Percentiles rank a stretch among this genome's conserved stretches.
Conservation (phyloP, 2,329 filamentous ascomycete genomes). For the Tolypocladium pustulatum region DNA sequence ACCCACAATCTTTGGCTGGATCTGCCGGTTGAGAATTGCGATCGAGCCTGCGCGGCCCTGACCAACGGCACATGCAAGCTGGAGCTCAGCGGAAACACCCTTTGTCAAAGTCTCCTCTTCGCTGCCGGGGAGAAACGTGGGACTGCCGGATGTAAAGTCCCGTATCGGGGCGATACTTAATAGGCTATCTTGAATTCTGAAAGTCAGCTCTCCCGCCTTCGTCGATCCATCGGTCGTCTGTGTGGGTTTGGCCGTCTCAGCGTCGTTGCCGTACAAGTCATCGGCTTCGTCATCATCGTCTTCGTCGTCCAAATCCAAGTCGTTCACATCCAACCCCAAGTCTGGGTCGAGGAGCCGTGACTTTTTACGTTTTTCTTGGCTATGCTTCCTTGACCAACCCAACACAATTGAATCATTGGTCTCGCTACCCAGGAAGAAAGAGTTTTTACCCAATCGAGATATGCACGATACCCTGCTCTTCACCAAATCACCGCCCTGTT, state of each 20-base stretch:
- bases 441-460: constrained; percentile 54
- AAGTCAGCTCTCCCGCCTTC: constrained; percentile 55
- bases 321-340: constrained; percentile 37
- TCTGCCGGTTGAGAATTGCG: constrained; percentile 65
- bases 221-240: constrained; percentile 26
- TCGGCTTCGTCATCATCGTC: constrained; percentile 61
- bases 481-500: constrained; percentile 54
- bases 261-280: constrained; percentile 51
- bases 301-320: constrained; percentile 46
- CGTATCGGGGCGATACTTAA: constrained; percentile 71
- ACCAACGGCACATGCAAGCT: constrained; percentile 51
- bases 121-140: constrained; percentile 29
- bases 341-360: constrained; percentile 46
- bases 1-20: constrained; percentile 63
- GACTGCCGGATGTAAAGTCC: constrained; percentile 59
- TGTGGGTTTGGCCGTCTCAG: constrained; percentile 45
- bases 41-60: constrained; percentile 58
- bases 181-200: constrained; percentile 68
- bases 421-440: constrained; percentile 79
- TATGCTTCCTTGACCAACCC: constrained; percentile 63
- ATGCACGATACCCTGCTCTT: constrained; percentile 57
- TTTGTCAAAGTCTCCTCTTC: constrained; percentile 30
- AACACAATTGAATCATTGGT: constrained; percentile 71
- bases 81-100: constrained; percentile 45
- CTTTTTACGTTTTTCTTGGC: constrained; percentile 54